Evolutionary conservation across 2,329 filamentous ascomycete genomes (phyloP), one percentile per base, ranked within the genome.

Genomic region (Colletotrichum sp.): DNA sequence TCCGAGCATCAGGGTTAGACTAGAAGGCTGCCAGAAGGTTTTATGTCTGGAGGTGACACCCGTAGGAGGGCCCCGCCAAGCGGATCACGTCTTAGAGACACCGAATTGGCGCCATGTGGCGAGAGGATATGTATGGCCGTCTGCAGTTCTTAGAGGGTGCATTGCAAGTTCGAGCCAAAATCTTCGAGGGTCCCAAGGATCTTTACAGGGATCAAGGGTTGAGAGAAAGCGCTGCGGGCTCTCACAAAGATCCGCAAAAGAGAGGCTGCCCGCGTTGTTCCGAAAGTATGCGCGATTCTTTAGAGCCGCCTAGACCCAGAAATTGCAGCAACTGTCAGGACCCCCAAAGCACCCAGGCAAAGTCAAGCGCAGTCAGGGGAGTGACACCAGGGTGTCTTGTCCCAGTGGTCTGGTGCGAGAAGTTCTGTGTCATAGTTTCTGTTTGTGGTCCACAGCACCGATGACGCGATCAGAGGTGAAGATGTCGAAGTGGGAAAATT

Each of bases 351-450:
- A 66, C 55, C 72, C 30, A 22, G 55, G 16, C 28, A 25, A 6
- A 27, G 27, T 48, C n/a, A 39, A 16, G 32, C 48, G 61, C 36
- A 7, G 15, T 43, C 72, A 66, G 27, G 62, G 62, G 27, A 64
- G 25, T 16, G 34, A 28, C 9, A 9, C 69, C 61, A 48, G 62
- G 73, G 43, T 36, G 56, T 62, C 36, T 60, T n/a, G 62, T 56
- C 39, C 73, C 73, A 67, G 69, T 58, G 74, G 74, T 22, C 70
- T 74, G 64, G 70, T 34, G 55, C 15, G 43, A 52, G 15, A 55
- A 69, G 36, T 27, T 69, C 70, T 76, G 74, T 76, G 74, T 76
- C 74, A 76, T 76, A 74, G 74, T 76, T 73, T 76, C 74, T 76
- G 43, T 69, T 69, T 76, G 58, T 68, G 74, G 74, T 65, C 70